phyloP scores from a whole-genome alignment of 306 rosid species.

The Pyrus bretschneideri region DNA sequence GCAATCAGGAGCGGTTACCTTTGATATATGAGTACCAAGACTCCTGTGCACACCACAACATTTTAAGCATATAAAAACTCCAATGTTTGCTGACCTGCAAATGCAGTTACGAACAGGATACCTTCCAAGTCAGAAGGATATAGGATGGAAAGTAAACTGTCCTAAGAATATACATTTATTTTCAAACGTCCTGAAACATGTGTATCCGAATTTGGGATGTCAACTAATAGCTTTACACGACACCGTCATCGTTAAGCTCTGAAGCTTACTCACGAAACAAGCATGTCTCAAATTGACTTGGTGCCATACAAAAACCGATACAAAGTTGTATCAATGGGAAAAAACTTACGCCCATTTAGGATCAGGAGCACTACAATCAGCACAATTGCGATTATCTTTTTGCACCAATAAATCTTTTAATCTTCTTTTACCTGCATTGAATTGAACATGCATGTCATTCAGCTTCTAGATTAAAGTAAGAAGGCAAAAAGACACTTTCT shows the following conservation, averaged over 20 bases:
- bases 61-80: constrained; percentile 92
- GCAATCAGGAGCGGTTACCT: constrained; percentile 42
- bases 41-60: constrained; percentile 96
- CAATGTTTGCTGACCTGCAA: constrained; percentile 92
- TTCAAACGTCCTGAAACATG: constrained; percentile 17
- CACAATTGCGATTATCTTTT: constrained; percentile 73
- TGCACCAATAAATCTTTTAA: constrained; percentile 66
- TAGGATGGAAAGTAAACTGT: background rate
- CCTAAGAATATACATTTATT: background rate
- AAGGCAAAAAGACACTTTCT: constrained; percentile 8
- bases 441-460: constrained; percentile 26
- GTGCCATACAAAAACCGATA: background rate
- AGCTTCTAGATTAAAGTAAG: constrained; percentile 4
- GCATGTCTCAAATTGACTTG: background rate
- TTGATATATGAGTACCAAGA: constrained; percentile 93
- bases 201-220: background rate
- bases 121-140: background rate
- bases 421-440: constrained; percentile 68
- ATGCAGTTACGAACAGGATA: constrained; percentile 9
- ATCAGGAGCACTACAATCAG: constrained; percentile 90
- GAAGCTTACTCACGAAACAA: background rate
- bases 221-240: constrained; percentile 3
- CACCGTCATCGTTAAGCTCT: background rate
- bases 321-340: background rate
- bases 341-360: constrained; percentile 98